Evolutionary conservation across 2,329 filamentous ascomycete species (phyloP), one percentile per base, ranked within the genome.

Genomic region (Claviceps lovelessii): DNA sequence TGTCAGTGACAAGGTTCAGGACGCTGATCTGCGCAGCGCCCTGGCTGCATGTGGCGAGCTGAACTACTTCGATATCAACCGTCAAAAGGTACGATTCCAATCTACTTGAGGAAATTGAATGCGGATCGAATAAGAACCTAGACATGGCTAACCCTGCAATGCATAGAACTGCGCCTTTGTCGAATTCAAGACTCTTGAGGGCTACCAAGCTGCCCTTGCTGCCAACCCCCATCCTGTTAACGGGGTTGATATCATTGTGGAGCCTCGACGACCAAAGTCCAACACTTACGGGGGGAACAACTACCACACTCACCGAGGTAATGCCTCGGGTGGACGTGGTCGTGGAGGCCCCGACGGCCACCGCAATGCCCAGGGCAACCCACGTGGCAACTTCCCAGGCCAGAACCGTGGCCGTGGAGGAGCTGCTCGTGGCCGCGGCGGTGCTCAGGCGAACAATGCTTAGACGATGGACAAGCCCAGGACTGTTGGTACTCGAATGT

Each of bases 141-240:
- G 37, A 42, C 6, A 17, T 46, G 49, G 23, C 54, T 55, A 39
- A 55, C 49, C 4, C 4, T 35, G 17, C 33, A 52, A 46, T 33
- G 52, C 45, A 33, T 66, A 95, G 91, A 96, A 93, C 78, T 96
- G 90, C 66, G 93, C 93, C 31, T 97, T 97, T 67, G 88, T 96
- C 57, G 93, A 98, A 70, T 98, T 93, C 71, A 86, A 84, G 66
- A 86, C 85, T 49, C 68, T 81, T 28, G 83, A 90, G 54, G 89
- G 83, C 49, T 96, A 95, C 72, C 80, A 88, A 68, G 85, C 87
- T 58, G 93, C 93, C 47, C 78, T 88, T 42, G 80, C 80, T 58
- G 86, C 85, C 62, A 97, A 94, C 73, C 91, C 91, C 41, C 89
- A 95, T 72, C 79, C 80, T 48, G 81, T 98, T 59, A 88, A 86